phyloP scores from a whole-genome alignment of 768 basidiomycete species.

The Rhodosporidiobolus sp. region DNA sequence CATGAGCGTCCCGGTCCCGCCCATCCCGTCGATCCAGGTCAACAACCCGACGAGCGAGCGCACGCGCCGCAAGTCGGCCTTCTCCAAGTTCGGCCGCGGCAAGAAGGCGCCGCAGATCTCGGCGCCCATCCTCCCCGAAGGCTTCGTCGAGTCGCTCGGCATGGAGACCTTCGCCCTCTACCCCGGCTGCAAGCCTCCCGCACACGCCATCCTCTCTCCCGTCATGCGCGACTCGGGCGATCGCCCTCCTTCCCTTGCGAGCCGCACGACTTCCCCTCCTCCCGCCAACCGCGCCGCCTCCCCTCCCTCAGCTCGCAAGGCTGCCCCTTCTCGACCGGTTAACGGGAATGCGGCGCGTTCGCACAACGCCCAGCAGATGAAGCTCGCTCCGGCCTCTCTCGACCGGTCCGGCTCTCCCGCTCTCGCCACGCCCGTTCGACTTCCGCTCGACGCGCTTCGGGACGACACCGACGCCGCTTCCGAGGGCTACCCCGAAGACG shows the following conservation, averaged over 20 bases:
- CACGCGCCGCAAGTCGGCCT: background rate
- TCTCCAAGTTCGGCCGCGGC: background rate
- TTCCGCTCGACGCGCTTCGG: background rate
- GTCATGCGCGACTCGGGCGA: background rate
- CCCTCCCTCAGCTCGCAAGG: background rate
- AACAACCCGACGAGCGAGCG: background rate
- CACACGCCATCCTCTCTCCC: background rate
- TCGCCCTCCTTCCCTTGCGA: background rate
- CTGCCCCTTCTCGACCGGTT: background rate
- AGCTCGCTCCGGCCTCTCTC: background rate
- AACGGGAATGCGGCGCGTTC: background rate
- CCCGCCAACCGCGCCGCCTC: background rate
- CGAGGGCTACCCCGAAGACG: slow-evolving; percentile 1
- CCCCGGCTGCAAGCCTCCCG: slow-evolving; percentile 24
- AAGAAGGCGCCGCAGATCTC: slow-evolving; percentile 30
- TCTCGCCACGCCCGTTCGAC: background rate
- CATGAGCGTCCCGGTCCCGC: background rate
- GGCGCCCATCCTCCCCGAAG: slow-evolving; percentile 34
- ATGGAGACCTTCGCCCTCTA: slow-evolving; percentile 36
- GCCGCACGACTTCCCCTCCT: background rate
- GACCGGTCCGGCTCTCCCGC: too few relatives aligned
- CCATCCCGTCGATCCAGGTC: background rate
- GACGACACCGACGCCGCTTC: background rate
- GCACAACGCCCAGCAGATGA: background rate
- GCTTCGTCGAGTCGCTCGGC: slow-evolving; percentile 39